These are phyloP conservation scores for Sextonia rubra DNA, from an alignment of 164 flowering plant species.

Conservation along the genomic window DNA sequence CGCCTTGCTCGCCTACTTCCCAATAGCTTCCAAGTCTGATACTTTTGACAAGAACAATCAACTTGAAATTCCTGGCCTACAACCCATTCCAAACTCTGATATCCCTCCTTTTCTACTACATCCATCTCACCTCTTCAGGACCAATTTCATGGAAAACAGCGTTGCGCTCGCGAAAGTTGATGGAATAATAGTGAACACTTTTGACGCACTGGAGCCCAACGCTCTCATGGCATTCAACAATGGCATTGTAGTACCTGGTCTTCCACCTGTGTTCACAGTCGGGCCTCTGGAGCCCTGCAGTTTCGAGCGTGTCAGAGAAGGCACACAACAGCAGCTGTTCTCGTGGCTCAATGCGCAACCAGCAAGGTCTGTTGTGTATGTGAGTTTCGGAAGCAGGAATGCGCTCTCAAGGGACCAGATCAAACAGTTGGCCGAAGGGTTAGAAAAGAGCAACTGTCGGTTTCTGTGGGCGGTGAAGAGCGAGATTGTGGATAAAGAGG, in stretches of 20 bases:
- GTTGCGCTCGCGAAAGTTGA: slow-evolving; percentile 10
- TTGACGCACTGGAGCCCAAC: slow-evolving; percentile 30
- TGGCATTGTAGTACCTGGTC: slow-evolving; percentile 17
- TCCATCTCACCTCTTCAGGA: slow-evolving; percentile 16
- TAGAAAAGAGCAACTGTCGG: slow-evolving; percentile 28
- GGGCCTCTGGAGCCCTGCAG: slow-evolving; percentile 36
- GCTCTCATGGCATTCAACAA: slow-evolving; percentile 28
- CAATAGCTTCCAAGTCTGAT: slow-evolving; percentile 2
- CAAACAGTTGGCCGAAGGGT: slow-evolving; percentile 37
- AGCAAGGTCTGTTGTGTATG: slow-evolving; percentile 39
- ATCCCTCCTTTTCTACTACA: slow-evolving; percentile 26
- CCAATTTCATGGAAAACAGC: slow-evolving; percentile 15
- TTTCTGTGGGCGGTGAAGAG: slow-evolving; percentile 51
- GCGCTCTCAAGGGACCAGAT: slow-evolving; percentile 35
- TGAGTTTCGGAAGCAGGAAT: slow-evolving; percentile 52
- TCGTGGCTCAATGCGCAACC: slow-evolving; percentile 45
- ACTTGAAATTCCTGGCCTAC: slow-evolving; percentile 24
- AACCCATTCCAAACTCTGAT: slow-evolving; percentile 30
- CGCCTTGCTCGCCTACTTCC: slow-evolving; percentile 21
- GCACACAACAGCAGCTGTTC: background rate
- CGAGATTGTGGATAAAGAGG: slow-evolving; percentile 40
- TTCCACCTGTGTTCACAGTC: slow-evolving; percentile 35
- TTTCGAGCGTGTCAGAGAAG: background rate
- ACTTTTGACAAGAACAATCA: background rate
- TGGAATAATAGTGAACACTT: slow-evolving; percentile 42